Conservation (phyloP, 805 yeast genomes). For the Kodamaea jinghongensis region DNA sequence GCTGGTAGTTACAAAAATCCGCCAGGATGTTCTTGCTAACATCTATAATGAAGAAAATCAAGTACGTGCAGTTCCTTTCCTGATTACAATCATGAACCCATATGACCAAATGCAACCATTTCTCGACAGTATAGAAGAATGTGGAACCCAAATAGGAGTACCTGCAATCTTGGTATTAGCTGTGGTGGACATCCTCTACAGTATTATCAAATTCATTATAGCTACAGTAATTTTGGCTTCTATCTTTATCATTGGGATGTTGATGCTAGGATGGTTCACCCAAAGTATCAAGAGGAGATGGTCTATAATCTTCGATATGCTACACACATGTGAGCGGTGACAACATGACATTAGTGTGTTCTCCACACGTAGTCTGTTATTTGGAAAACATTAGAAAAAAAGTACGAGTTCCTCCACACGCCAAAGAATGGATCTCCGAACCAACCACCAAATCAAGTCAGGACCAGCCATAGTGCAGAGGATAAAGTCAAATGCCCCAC, state of each 20-base stretch:
- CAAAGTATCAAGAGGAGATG: conserved; percentile 16
- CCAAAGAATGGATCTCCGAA: neutral
- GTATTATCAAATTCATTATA: conserved; percentile 14
- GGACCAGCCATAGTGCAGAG: too few relatives aligned
- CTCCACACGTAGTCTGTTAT: too few relatives aligned
- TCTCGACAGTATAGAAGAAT: conserved; percentile 15
- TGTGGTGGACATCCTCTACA: conserved; percentile 17
- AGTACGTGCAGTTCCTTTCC: conserved; percentile 4
- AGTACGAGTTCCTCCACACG: too few relatives aligned
- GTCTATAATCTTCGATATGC: conserved; percentile 4
- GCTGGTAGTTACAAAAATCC: conserved; percentile 4
- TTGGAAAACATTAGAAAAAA: too few relatives aligned
- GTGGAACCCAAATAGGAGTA: neutral
- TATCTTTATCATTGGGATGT: conserved; percentile 11
- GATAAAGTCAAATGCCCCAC: too few relatives aligned
- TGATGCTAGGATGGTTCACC: conserved; percentile 14
- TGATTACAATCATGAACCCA: conserved; percentile 20
- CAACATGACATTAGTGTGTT: too few relatives aligned
- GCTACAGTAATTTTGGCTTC: conserved; percentile 14
- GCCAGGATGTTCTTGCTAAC: conserved; percentile 5
- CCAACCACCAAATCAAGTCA: too few relatives aligned
- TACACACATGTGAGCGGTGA: neutral
- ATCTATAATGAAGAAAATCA: conserved; percentile 1
- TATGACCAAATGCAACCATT: conserved; percentile 28
- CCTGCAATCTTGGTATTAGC: conserved; percentile 9